phyloP scores from a whole-genome alignment of 148 eudicot species.

The Dianthus caryophyllus region DNA sequence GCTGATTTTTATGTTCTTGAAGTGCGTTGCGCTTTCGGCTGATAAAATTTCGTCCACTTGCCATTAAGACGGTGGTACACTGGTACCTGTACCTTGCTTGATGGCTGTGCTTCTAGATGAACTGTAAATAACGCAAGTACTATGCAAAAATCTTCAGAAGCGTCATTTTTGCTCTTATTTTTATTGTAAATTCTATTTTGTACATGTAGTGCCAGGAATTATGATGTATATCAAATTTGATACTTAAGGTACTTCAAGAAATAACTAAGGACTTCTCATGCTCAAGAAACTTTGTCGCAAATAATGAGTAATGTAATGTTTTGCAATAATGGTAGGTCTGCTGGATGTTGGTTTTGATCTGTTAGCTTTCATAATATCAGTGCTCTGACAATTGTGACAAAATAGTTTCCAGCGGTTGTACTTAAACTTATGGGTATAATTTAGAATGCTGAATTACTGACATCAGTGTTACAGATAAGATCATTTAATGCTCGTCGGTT shows the following conservation, averaged over 20 bases:
- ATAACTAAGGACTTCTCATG: not conserved
- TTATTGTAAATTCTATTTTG: not conserved
- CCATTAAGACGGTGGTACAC: too few species aligned
- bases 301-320: not conserved
- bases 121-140: not conserved
- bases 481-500: not conserved
- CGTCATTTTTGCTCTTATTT: not conserved
- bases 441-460: too few species aligned
- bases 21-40: too few species aligned
- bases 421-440: not conserved
- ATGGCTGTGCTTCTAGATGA: too few species aligned
- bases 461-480: too few species aligned
- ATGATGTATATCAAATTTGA: too few species aligned
- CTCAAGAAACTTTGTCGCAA: not conserved
- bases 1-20: not conserved
- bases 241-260: not conserved
- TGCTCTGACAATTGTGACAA: too few species aligned
- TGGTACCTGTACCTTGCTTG: too few species aligned
- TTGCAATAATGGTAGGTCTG: not conserved
- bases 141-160: not conserved
- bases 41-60: too few species aligned
- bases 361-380: not conserved
- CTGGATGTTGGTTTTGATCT: not conserved
- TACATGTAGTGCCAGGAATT: not conserved
- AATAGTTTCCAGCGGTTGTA: not conserved